Evolutionary conservation across 225 moss, liverwort and hornwort species (phyloP).

Genomic region (Marchantia polymorpha): DNA sequence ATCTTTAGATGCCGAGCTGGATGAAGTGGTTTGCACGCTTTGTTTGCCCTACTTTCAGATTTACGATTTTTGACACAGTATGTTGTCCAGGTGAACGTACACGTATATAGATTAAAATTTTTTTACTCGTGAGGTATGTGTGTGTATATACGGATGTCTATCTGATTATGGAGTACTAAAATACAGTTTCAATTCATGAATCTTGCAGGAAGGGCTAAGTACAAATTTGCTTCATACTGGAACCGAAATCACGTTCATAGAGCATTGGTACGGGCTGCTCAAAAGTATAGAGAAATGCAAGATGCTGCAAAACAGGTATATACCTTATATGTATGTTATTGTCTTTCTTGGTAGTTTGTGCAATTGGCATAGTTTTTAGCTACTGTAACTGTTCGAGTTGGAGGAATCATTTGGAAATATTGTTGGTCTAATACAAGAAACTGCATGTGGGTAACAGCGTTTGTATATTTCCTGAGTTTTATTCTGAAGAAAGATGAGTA

Average conservation of each 20-base stretch:
- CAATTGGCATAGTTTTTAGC: no score
- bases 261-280: constrained; percentile 55
- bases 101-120: neutral
- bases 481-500: no score
- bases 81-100: neutral
- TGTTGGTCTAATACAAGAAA: no score
- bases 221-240: constrained; percentile 93
- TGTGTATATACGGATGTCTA: neutral
- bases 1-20: neutral
- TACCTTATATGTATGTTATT: neutral
- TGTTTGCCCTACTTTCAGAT: neutral
- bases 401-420: no score
- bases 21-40: neutral
- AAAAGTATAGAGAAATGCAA: constrained; percentile 72
- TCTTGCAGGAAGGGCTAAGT: constrained; percentile 67
- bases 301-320: constrained; percentile 63
- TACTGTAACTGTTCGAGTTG: no score
- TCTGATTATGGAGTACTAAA: neutral
- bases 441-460: no score
- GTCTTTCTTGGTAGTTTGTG: no score
- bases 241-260: constrained; percentile 78
- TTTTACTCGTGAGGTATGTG: neutral
- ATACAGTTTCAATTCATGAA: neutral
- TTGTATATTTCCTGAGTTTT: no score
- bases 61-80: neutral